Base-by-base conservation (phyloP, 805 yeast species). In the Metschnikowia rubicola region DNA sequence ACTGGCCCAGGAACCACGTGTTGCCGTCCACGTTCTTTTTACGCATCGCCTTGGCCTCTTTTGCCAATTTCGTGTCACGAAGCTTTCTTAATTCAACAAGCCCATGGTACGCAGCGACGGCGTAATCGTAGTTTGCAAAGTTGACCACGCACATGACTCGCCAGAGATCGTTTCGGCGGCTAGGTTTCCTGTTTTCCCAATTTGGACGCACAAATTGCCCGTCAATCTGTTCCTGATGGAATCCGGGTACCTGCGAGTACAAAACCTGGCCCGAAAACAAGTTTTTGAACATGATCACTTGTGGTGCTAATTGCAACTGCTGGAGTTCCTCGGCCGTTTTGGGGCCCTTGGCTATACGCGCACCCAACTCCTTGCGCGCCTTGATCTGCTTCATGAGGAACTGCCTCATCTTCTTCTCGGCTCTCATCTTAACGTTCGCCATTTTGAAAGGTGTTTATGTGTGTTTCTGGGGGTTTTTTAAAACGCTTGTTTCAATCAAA, bases 261-360 rank as follows among this genome's bases (percentile, higher is more conserved):
- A 88, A 67, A 15, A 90, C 95, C 71, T 91, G 97, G 5, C 97
- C 97, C 35, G 86, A 77, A 68, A 88, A 94, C 41, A 88, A 67
- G 71, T 91, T 90, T 63, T 94, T 80, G 73, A 87, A 92, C 37
- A 89, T 67, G 61, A 77, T 88, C 10, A 91, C 86, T 60, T 86
- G 91, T 9, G 97, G 96, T 3, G 88, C 95, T 64, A 80, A 79
- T 9, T 80, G 79, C 54, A 85, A 79, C 47, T 66, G 52, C 19
- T 51, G 47, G 41, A 72, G 66, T 31, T 70, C 73, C 32, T 56
- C 51, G 29, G 57, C 59, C 10, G 69, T 56, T 54, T 72, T 72
- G 41, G 51, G 48, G 6, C 72, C 73, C 53, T 69, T 58, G 13
- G 77, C 76, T 30, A 72, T 59, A 41, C 77, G 62, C 29, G 76